Evolutionary conservation across 768 basidiomycete species (phyloP).

Genomic region (Naganishia kalamii): DNA sequence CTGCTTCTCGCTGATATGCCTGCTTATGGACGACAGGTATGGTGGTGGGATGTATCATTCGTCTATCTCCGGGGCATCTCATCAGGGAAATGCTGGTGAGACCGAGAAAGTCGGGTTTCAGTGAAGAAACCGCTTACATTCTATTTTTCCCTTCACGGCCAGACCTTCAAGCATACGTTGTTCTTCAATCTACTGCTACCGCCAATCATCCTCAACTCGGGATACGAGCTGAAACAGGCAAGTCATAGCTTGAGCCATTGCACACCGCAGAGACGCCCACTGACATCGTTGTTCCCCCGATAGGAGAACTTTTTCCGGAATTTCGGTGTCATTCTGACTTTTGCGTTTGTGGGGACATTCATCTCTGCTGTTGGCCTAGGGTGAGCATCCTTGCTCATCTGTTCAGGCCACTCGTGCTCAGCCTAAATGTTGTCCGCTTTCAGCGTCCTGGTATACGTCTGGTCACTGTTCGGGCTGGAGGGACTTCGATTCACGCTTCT

Average conservation of each 20-base stretch:
- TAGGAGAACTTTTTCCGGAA: constrained; percentile 98
- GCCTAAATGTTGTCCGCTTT: neutral
- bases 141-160: constrained; percentile 9
- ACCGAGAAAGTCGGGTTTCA: constrained; percentile 22
- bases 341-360: constrained; percentile 87
- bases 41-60: constrained; percentile 84
- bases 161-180: constrained; percentile 94
- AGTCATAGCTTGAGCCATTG: constrained; percentile 30
- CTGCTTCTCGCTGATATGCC: neutral
- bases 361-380: constrained; percentile 94
- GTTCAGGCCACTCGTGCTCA: neutral
- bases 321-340: constrained; percentile 83
- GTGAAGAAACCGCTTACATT: neutral
- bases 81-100: constrained; percentile 96
- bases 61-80: constrained; percentile 84
- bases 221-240: constrained; percentile 94
- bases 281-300: neutral
- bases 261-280: neutral
- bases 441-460: constrained; percentile 88
- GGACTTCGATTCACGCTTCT: constrained; percentile 75
- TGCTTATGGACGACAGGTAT: constrained; percentile 54
- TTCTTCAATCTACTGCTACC: constrained; percentile 98
- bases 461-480: constrained; percentile 86
- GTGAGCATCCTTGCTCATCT: constrained; percentile 53
- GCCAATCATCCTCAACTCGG: constrained; percentile 95